These are phyloP conservation scores for Botrytis aclada DNA, from an alignment of 2,329 filamentous ascomycete genomes.

Conservation along the genomic window DNA sequence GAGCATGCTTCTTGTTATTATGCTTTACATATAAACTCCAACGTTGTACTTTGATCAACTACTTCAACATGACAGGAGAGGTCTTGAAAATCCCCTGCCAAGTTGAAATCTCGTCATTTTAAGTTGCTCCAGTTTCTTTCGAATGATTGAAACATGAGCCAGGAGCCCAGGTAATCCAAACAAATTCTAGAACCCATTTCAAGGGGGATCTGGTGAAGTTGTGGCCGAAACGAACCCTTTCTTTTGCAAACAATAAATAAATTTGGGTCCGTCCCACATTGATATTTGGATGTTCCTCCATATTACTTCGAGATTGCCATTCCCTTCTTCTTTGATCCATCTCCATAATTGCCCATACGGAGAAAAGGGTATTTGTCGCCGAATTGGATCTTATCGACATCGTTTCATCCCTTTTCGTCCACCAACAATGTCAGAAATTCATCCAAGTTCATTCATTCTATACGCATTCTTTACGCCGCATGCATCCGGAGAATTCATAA, in stretches of 20 bases:
- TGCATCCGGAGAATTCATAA: background rate
- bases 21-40: background rate
- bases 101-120: background rate
- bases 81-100: background rate
- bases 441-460: background rate
- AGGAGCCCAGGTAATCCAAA: background rate
- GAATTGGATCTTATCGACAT: constrained; percentile 5
- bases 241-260: background rate
- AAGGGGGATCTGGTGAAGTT: background rate
- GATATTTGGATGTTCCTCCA: background rate
- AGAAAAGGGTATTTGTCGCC: background rate
- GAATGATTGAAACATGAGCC: background rate
- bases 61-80: background rate
- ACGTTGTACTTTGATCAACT: background rate
- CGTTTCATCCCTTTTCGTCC: constrained; percentile 5
- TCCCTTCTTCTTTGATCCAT: background rate
- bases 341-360: background rate
- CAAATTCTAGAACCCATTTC: background rate
- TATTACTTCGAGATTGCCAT: background rate
- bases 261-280: background rate
- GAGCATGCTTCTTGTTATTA: background rate
- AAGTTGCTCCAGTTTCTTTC: constrained; percentile 1
- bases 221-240: background rate
- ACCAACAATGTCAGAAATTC: background rate
- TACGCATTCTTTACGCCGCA: background rate